Percentiles rank a stretch among this genome's conserved stretches.
Conservation (phyloP, 768 basidiomycete genomes). For the Cyclocybe cylindracea region DNA sequence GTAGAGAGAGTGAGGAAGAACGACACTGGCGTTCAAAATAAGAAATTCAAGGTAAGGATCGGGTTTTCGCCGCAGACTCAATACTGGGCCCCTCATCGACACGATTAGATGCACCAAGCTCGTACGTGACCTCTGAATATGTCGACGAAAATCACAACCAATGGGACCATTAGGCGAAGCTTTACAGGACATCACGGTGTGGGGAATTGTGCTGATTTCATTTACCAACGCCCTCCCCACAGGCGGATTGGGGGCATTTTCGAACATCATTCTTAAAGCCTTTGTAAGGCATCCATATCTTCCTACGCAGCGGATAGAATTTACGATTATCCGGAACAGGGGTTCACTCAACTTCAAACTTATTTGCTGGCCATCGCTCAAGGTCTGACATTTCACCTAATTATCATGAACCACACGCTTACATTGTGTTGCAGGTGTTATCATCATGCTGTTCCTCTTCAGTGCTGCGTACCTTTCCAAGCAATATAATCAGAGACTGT, state of each 20-base stretch:
- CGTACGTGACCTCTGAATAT: constrained; percentile 15
- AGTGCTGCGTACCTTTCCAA: constrained; percentile 42
- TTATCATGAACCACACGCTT: constrained; percentile 6
- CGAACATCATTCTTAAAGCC: constrained; percentile 51
- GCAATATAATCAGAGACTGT: constrained; percentile 43
- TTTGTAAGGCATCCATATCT: constrained; percentile 30
- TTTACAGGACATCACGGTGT: constrained; percentile 44
- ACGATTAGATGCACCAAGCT: constrained; percentile 28
- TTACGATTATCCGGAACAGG: constrained; percentile 23
- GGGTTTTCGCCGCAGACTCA: no score
- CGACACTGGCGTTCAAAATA: constrained; percentile 54
- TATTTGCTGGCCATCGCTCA: constrained; percentile 53
- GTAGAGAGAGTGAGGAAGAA: constrained; percentile 54
- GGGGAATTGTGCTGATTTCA: constrained; percentile 46
- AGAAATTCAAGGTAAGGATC: constrained; percentile 41
- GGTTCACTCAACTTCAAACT: constrained; percentile 49
- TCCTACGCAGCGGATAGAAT: background rate
- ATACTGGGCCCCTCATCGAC: no score
- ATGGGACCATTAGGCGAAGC: constrained; percentile 36
- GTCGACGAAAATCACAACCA: background rate
- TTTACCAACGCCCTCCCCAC: constrained; percentile 49
- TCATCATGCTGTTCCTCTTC: constrained; percentile 46
- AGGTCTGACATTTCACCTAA: constrained; percentile 15
- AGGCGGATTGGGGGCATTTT: constrained; percentile 50
- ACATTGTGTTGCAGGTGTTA: constrained; percentile 22